A percentile compares a stretch with the other conserved stretches of the same genome.
These are phyloP conservation scores for Centella asiatica DNA, from an alignment of 129 eudicot genomes.

Conservation along the genomic window DNA sequence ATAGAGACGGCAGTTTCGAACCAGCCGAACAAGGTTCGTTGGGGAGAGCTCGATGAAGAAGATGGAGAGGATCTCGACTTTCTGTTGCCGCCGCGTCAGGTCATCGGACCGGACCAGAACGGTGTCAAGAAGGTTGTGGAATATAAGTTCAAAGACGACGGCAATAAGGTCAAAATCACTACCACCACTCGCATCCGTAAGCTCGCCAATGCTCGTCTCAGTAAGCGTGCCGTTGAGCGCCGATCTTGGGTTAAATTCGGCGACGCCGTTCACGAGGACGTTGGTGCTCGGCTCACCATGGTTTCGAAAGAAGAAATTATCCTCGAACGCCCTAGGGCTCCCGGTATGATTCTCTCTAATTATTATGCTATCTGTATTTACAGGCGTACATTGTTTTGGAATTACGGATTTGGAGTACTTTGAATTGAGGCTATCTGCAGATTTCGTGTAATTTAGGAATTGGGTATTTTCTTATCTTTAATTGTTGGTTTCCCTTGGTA, in stretches of 20 bases:
- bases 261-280: constrained; percentile 84
- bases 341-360: constrained; percentile 29
- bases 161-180: constrained; percentile 68
- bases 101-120: constrained; percentile 66
- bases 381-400: not conserved
- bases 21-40: constrained; percentile 47
- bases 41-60: constrained; percentile 90
- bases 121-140: constrained; percentile 72
- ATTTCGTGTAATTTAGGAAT: too few relatives aligned
- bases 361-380: not conserved
- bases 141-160: constrained; percentile 66
- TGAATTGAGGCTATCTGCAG: too few relatives aligned
- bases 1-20: constrained; percentile 14
- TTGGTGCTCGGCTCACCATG: constrained; percentile 71
- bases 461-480: too few relatives aligned
- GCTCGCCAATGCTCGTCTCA: constrained; percentile 69
- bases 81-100: constrained; percentile 64
- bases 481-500: too few relatives aligned
- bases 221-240: constrained; percentile 74
- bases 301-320: constrained; percentile 82
- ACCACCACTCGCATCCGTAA: constrained; percentile 72
- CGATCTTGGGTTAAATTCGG: constrained; percentile 84
- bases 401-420: not conserved
- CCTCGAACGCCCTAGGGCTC: constrained; percentile 71
- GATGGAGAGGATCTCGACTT: constrained; percentile 62